Evolutionary conservation across 2,329 filamentous ascomycete species (phyloP).

Genomic region (Penicillium sp.): DNA sequence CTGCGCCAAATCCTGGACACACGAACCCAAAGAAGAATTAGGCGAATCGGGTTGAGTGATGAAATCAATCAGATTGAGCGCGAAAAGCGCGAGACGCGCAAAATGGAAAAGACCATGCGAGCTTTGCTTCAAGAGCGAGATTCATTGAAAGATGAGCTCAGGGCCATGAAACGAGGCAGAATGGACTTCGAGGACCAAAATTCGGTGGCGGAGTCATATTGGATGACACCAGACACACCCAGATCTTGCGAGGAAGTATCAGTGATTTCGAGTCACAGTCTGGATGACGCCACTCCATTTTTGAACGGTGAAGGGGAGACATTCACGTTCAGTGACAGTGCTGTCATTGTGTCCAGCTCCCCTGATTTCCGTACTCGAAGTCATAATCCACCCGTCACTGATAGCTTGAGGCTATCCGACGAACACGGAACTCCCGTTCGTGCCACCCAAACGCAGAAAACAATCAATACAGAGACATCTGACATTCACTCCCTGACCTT

Average conservation of each 20-base stretch:
- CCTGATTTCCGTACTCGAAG: slow-evolving; percentile 27
- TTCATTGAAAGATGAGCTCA: slow-evolving; percentile 28
- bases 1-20: slow-evolving; percentile 44
- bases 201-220: slow-evolving; percentile 15
- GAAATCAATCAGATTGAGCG: slow-evolving; percentile 46
- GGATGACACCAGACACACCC: slow-evolving; percentile 20
- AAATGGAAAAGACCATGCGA: slow-evolving; percentile 26
- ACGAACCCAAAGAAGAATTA: slow-evolving; percentile 44
- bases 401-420: slow-evolving; percentile 19
- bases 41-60: slow-evolving; percentile 46
- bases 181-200: slow-evolving; percentile 3
- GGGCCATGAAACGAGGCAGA: slow-evolving; percentile 15
- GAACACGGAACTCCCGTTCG: neutral
- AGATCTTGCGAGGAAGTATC: slow-evolving; percentile 21
- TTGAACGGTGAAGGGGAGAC: slow-evolving; percentile 22
- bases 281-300: slow-evolving; percentile 1
- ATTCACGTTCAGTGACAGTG: slow-evolving; percentile 31
- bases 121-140: slow-evolving; percentile 29
- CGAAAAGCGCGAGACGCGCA: slow-evolving; percentile 34
- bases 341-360: slow-evolving; percentile 32
- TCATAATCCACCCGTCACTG: slow-evolving; percentile 10
- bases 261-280: slow-evolving; percentile 7
- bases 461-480: slow-evolving; percentile 15
- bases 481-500: slow-evolving; percentile 32
- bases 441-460: neutral